Evolutionary conservation across 1,284 basidiomycete genomes (phyloP).

Genomic region (Austropuccinia psidii): DNA sequence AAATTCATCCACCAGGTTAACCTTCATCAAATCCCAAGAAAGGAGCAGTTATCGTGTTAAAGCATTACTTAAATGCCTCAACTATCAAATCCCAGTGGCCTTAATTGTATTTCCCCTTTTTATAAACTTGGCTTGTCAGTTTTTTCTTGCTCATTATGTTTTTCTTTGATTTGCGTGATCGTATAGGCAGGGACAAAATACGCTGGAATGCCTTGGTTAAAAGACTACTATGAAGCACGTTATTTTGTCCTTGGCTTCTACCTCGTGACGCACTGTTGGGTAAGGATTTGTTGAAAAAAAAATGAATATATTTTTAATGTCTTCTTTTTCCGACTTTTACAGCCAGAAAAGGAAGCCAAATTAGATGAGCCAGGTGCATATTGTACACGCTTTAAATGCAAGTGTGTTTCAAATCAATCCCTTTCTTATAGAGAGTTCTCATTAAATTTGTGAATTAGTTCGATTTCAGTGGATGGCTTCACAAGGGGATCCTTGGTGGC

Average conservation of each 20-base stretch:
- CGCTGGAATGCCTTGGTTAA: slow-evolving; percentile 28
- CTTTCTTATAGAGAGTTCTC: not conserved
- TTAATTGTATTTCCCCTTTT: slow-evolving; percentile 9
- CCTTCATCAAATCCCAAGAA: slow-evolving; percentile 16
- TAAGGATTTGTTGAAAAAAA: not conserved
- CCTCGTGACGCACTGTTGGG: slow-evolving; percentile 32
- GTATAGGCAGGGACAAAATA: slow-evolving; percentile 27
- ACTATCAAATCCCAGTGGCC: slow-evolving; percentile 14
- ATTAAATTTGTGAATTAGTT: not conserved
- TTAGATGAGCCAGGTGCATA: not conserved
- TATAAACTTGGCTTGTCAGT: not conserved
- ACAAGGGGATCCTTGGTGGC: slow-evolving; percentile 34
- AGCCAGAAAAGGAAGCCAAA: slow-evolving; percentile 26
- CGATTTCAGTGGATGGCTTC: slow-evolving; percentile 34
- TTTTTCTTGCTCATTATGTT: not conserved
- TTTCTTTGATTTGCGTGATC: no score
- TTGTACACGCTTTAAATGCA: slow-evolving; percentile 27
- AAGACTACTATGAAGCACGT: not conserved
- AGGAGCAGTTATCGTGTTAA: not conserved
- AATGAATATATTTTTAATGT: not conserved
- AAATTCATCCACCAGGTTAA: not conserved
- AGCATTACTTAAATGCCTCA: slow-evolving; percentile 6
- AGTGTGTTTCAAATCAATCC: not conserved
- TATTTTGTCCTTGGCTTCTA: slow-evolving; percentile 30
- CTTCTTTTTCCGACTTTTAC: not conserved